Evolutionary conservation across 2,329 filamentous ascomycete genomes (phyloP).

Genomic region (Trichoderma afroharzianum): DNA sequence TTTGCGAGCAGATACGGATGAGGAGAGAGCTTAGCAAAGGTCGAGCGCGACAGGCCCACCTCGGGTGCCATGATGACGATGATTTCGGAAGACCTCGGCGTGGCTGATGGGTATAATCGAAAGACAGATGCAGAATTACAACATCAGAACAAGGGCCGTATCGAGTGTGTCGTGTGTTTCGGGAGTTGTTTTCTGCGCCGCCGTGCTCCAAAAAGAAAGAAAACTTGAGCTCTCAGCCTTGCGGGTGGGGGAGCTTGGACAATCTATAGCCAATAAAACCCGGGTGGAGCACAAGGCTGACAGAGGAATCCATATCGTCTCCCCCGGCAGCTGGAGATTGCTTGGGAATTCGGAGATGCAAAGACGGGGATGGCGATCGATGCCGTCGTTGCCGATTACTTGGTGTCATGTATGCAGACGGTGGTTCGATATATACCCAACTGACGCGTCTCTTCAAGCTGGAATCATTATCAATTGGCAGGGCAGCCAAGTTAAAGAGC

Average conservation of each 20-base stretch:
- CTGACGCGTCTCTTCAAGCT: not conserved
- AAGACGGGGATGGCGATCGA: not conserved
- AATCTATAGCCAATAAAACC: conserved; percentile 7
- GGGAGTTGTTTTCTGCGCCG: not conserved
- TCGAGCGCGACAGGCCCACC: conserved; percentile 53
- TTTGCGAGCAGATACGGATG: conserved; percentile 87
- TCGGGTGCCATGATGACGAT: conserved; percentile 32
- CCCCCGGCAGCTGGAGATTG: not conserved
- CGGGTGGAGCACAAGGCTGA: conserved; percentile 15
- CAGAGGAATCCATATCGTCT: not conserved
- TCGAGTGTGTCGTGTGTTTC: not conserved
- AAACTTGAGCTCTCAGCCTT: conserved; percentile 27
- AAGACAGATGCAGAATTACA: not conserved
- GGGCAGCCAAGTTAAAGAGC: not conserved
- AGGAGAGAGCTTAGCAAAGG: conserved; percentile 86
- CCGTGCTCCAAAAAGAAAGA: conserved; percentile 17
- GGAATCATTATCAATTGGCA: not conserved
- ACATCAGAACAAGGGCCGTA: not conserved
- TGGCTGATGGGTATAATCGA: not conserved
- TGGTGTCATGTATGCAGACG: not conserved
- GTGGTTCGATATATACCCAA: not conserved
- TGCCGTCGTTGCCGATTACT: not conserved
- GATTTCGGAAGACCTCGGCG: not conserved
- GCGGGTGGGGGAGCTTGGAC: not conserved
- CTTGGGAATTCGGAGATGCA: not conserved